Base-by-base conservation (phyloP, 306 rosid genomes). In the Canavalia ensiformis region DNA sequence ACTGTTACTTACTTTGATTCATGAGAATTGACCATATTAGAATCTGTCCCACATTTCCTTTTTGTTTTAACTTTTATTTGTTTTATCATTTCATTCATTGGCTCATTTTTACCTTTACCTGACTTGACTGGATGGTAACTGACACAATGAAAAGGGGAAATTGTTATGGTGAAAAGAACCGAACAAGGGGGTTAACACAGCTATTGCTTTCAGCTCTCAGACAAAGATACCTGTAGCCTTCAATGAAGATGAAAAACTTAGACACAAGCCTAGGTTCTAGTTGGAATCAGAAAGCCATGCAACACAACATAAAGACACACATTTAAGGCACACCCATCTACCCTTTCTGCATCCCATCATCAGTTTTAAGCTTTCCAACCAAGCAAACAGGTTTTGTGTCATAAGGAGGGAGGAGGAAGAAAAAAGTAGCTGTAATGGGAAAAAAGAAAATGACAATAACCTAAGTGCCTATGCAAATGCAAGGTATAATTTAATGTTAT, bases 361-460 rank as follows among this genome's bases (percentile, higher is more conserved):
- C 60, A 68, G 75, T 75, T 89, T 76, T 66, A 10, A 79, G 67
- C 90, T 87, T 88, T 87, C 86, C 94, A 90, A 83, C 88, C 85
- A 83, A 73, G 74, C 85, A 31, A 77, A 72, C 85, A 77, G 67
- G 77, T 86, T 89, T 75, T 88, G 50, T 80, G 77, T 72, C 91
- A 85, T 88, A 77, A 88, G 84, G 73, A 74, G 84, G 35, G 44
- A 47, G 34, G 55, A 10, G 31, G 1, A n/a, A 68, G 68, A 33
- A 9, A 31, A 57, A 34, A 84, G 80, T 78, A 52, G 76, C 68
- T 82, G 80, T 42, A 35, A 44, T 12, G 80, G 45, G 41, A 30
- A 50, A 81, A 68, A 34, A 5, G 3, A 78, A 74, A 58, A 39
- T 55, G 18, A 80, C 9, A 68, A 75, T 58, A 46, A 52, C 35